A percentile compares a stretch with the other conserved stretches of the same genome.
Evolutionary conservation across 306 rosid species (phyloP).

Genomic region (Rosa persica): DNA sequence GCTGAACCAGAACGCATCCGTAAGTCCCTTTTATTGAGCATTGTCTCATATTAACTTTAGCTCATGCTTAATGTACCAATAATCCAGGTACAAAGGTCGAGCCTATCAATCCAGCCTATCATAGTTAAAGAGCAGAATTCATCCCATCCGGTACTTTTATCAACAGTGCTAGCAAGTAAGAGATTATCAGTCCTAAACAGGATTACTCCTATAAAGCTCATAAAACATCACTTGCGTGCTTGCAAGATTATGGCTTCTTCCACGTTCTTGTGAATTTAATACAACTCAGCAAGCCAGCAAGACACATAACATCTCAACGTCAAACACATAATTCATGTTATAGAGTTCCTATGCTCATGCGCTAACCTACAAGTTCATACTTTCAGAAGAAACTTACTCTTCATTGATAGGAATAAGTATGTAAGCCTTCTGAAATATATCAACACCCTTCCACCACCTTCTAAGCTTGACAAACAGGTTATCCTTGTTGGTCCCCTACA

Average conservation of each 20-base stretch:
- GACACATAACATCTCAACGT: not conserved
- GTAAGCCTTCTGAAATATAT: slow-evolving; percentile 86
- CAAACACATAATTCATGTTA: not conserved
- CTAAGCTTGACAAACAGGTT: slow-evolving; percentile 67
- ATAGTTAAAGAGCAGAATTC: slow-evolving; percentile 1
- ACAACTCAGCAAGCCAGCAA: not conserved
- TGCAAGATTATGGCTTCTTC: slow-evolving; percentile 1
- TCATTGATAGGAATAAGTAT: slow-evolving; percentile 83
- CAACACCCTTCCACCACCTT: slow-evolving; percentile 98
- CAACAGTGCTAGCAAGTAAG: not conserved
- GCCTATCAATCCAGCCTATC: slow-evolving; percentile 2
- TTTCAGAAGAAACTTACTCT: slow-evolving; percentile 53
- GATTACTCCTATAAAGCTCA: not conserved
- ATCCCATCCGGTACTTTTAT: not conserved
- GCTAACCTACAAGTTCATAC: not conserved
- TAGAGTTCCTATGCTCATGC: not conserved
- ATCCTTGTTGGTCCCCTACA: slow-evolving; percentile 57
- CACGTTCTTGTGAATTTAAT: not conserved
- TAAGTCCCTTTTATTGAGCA: not conserved
- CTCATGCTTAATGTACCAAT: not conserved
- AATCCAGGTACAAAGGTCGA: not conserved
- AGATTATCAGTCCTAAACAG: not conserved
- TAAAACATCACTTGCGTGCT: not conserved
- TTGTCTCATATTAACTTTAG: not conserved
- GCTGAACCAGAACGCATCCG: not conserved